phyloP scores from a whole-genome alignment of 2,329 filamentous ascomycete genomes.

The Lithohypha guttulata region DNA sequence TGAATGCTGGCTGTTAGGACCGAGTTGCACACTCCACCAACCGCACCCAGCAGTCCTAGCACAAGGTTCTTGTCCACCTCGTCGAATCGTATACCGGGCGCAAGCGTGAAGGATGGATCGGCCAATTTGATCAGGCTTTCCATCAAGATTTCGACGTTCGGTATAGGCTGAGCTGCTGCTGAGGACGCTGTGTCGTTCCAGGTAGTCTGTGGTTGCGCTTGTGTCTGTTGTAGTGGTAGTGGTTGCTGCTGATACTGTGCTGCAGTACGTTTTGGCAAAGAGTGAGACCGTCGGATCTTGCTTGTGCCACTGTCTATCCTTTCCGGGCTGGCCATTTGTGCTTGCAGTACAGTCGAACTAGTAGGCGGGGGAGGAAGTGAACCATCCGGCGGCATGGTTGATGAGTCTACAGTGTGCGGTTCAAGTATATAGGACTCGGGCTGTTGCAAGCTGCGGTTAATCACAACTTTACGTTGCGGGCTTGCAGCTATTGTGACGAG shows the following conservation, averaged over 20 bases:
- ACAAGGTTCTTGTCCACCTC: conserved; percentile 46
- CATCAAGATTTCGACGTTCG: conserved; percentile 21
- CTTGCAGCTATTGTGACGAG: not conserved
- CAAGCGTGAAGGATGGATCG: conserved; percentile 18
- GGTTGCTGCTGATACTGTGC: conserved; percentile 10
- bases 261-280: conserved; percentile 13
- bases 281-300: not conserved
- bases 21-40: conserved; percentile 43
- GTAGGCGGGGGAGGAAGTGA: conserved; percentile 5
- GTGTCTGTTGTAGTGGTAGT: not conserved
- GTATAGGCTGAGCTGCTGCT: conserved; percentile 1
- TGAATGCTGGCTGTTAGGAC: conserved; percentile 30
- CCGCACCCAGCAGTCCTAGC: conserved; percentile 42
- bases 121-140: conserved; percentile 22
- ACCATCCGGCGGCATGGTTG: not conserved
- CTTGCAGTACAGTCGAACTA: conserved; percentile 2
- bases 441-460: conserved; percentile 4
- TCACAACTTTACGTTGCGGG: conserved; percentile 7
- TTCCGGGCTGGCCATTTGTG: not conserved
- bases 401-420: conserved; percentile 4
- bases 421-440: conserved; percentile 1
- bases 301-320: not conserved
- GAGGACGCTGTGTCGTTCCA: conserved; percentile 7
- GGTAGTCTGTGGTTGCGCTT: not conserved
- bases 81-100: conserved; percentile 23